phyloP scores from a whole-genome alignment of 164 flowering plant genomes.

The Vitis rupestris region DNA sequence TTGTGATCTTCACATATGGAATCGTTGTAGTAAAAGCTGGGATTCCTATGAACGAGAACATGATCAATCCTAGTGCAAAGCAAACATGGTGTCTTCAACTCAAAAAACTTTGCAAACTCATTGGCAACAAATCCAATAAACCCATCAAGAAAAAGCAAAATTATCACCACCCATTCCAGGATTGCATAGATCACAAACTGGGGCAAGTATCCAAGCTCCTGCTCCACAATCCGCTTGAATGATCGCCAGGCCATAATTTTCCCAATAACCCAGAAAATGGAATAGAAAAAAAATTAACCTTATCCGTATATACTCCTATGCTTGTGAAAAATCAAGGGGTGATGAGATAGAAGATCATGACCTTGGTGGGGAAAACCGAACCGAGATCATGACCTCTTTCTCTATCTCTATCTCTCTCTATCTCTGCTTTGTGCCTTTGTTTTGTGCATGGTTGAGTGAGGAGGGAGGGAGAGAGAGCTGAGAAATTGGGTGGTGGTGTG shows the following conservation, averaged over 20 bases:
- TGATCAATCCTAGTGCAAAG: slow-evolving; percentile 82
- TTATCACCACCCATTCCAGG: slow-evolving; percentile 77
- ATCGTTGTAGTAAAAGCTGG: slow-evolving; percentile 61
- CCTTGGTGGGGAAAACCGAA: slow-evolving; percentile 25
- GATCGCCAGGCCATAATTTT: slow-evolving; percentile 32
- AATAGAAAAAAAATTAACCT: background rate
- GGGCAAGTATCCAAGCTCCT: slow-evolving; percentile 57
- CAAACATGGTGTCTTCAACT: slow-evolving; percentile 64
- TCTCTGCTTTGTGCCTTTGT: too few relatives aligned
- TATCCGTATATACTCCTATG: too few relatives aligned
- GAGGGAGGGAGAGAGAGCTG: background rate
- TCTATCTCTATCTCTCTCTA: slow-evolving; percentile 12
- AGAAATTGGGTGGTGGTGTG: slow-evolving; percentile 22
- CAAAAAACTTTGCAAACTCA: slow-evolving; percentile 69
- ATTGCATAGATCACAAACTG: slow-evolving; percentile 53
- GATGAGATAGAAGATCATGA: slow-evolving; percentile 49
- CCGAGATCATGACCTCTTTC: slow-evolving; percentile 51
- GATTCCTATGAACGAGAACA: slow-evolving; percentile 31
- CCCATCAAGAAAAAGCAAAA: slow-evolving; percentile 65
- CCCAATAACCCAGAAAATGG: background rate
- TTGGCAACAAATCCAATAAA: slow-evolving; percentile 56
- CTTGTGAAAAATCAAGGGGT: background rate
- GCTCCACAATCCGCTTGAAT: slow-evolving; percentile 46
- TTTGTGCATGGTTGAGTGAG: background rate
- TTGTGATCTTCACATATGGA: slow-evolving; percentile 73